Evolutionary conservation across 164 flowering plant species (phyloP).

Genomic region (Aristolochia californica): DNA sequence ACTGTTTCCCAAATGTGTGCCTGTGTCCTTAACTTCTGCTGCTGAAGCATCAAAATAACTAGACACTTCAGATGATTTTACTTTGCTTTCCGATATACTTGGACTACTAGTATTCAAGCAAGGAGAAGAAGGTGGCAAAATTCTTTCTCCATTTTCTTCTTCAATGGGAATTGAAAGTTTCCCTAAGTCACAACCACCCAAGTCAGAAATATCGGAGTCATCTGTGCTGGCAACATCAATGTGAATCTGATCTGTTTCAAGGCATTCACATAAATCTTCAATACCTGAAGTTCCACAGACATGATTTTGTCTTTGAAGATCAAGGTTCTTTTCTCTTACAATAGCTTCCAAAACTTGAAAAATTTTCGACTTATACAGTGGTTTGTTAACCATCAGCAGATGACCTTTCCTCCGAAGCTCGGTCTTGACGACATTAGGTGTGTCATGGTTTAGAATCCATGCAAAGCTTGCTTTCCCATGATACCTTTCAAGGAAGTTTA

Average conservation of each 20-base stretch:
- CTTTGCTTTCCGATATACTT: no score
- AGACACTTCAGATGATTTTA: no score
- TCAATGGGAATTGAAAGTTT: constrained; percentile 7
- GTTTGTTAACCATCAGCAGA: constrained; percentile 59
- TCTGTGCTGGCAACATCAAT: constrained; percentile 49
- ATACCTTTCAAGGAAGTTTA: constrained; percentile 59
- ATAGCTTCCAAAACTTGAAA: constrained; percentile 67
- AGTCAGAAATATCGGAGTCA: constrained; percentile 49
- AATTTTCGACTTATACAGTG: constrained; percentile 79
- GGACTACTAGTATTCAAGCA: background rate
- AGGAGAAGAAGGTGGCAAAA: constrained; percentile 2
- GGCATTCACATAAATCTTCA: constrained; percentile 46
- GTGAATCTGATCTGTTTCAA: constrained; percentile 49
- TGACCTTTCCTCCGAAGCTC: constrained; percentile 79
- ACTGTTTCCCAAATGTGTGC: no score
- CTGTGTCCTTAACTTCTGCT: no score
- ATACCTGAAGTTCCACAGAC: constrained; percentile 11
- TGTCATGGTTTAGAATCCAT: constrained; percentile 85
- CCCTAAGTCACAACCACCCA: constrained; percentile 8
- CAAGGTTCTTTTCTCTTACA: constrained; percentile 35
- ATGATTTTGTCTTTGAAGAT: constrained; percentile 21
- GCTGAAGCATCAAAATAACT: no score
- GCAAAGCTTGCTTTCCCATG: constrained; percentile 53
- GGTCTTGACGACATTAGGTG: constrained; percentile 52
- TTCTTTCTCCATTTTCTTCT: constrained; percentile 8